Evolutionary conservation across 495 filamentous ascomycete genomes (phyloP), one percentile per base, ranked within the genome.

Genomic region (Trichoderma orchidacearum): DNA sequence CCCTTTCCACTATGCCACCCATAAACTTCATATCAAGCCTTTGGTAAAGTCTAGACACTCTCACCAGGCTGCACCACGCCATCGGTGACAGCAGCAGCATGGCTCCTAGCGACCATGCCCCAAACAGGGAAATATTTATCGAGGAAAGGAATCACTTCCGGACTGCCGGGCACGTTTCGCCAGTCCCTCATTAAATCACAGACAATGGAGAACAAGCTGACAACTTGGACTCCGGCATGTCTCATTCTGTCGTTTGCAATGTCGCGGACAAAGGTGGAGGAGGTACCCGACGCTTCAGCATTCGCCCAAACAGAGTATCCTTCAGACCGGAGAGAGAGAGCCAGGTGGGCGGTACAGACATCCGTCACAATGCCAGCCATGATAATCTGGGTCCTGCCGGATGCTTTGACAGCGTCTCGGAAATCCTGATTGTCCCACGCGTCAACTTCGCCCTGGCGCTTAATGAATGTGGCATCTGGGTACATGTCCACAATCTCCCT

Each of bases 241-340:
- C 80, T 68, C 82, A 91, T 86, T 11, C 84, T 76, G 25, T 74
- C 68, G 63, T 90, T 89, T 8, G 81, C 73, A 51, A 82, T 76
- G 34, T 80, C 76, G 23, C 69, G 65, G 55, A 72, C 63, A 32
- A 70, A 50, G 9, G 51, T 25, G 5, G 58, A 62, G 0, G 59
- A 62, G 4, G 63, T 68, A 18, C 86, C 86, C 9, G 75, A 80
- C 3, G 84, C 86, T 58, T 91, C 86, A 45, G 83, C 77, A 70
- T 88, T 89, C 61, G 85, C 85, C 63, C 75, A 89, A 50, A 91
- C 87, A n/a, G 79, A 76, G 66, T 87, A 91, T 27, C 87, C 87
- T 25, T 80, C 87, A 13, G 80, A 76, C 31, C 81, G 71, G 3
- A 90, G 79, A 0, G 84, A 86, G 35, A 89, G 77, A 0, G 87